A percentile compares a stretch with the other conserved stretches of the same genome.
Conservation (phyloP, 2,329 filamentous ascomycete species). For the Pseudogymnoascus sp. region DNA sequence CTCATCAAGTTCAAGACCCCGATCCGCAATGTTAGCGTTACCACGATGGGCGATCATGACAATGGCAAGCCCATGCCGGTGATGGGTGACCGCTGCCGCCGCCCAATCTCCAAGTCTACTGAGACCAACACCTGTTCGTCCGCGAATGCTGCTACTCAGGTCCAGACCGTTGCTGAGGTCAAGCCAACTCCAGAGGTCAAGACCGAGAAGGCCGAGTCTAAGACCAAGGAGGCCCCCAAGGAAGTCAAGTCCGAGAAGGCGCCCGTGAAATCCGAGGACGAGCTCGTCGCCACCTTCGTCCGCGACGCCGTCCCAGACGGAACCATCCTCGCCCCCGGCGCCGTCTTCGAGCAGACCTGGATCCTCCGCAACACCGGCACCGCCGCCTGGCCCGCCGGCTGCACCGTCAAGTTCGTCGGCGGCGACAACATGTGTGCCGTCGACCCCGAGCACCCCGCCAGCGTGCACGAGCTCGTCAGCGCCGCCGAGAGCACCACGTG, state of each 20-base stretch:
- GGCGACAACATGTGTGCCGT: conserved; percentile 96
- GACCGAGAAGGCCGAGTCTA: conserved; percentile 32
- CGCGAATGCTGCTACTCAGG: conserved; percentile 50
- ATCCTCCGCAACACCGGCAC: conserved; percentile 79
- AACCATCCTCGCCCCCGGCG: conserved; percentile 61
- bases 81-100: conserved; percentile 59
- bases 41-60: conserved; percentile 71
- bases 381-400: conserved; percentile 77
- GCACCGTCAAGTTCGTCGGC: conserved; percentile 83
- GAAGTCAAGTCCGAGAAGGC: conserved; percentile 24
- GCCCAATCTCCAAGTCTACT: conserved; percentile 39
- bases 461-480: conserved; percentile 66
- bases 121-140: conserved; percentile 44
- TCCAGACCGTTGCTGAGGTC: conserved; percentile 69
- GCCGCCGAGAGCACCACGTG: conserved; percentile 80
- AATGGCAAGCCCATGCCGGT: conserved; percentile 57
- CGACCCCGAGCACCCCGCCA: conserved; percentile 72
- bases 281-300: conserved; percentile 63
- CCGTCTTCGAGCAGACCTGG: conserved; percentile 86
- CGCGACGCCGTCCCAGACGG: conserved; percentile 76
- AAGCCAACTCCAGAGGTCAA: conserved; percentile 46
- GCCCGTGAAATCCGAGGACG: conserved; percentile 24
- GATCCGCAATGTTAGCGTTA: conserved; percentile 80
- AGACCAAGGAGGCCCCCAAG: conserved; percentile 24
- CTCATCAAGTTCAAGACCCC: conserved; percentile 96